Evolutionary conservation across 352 stramenopile genomes (phyloP), one percentile per base, ranked within the genome.

Genomic region (Pythium diclinum): DNA sequence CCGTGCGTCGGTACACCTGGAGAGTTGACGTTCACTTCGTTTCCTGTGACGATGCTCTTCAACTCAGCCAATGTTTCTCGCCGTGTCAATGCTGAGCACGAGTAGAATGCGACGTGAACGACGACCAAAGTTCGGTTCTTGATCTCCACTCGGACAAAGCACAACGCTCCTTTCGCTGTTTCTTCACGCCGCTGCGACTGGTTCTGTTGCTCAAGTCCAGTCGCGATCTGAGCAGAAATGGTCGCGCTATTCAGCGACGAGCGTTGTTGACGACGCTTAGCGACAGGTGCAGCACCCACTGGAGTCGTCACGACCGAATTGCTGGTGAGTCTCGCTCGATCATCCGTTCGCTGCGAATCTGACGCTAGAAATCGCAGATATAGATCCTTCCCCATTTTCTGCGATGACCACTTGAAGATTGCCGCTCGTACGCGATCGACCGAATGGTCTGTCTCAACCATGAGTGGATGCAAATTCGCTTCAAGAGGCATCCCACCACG

Each of bases 61-160:
- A 96, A 55, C 56, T 94, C 86, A 38, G 75, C 72, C 6, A 96
- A 66, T n/a, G 87, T 81, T 34, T 87, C 71, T 13, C 86, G 85
- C 9, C 87, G 75, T 11, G 74, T 79, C 2, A 80, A 81, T 28
- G 81, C 72, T 42, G 69, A 81, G 19, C 81, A 89, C n/a, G 85
- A 80, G 44, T 93, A 96, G 52, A 96, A 96, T n/a, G 87, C 87
- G 32, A 94, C 80, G 62, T 96, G 83, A 36, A 96, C 66, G 23
- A 83, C 79, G 16, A 85, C 83, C 2, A 96, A 59, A 17, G 85
- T 89, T 61, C 89, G 87, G 68, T 82, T 91, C 56, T 91, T 94
- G 33, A 86, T 72, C 61, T 94, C 85, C 8, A 94, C 56, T 13
- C 87, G 83, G 5, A 94, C 83, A 62, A 96, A 94, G 52, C 87